Conservation (phyloP, 805 yeast genomes). For the Candida ovalis region DNA sequence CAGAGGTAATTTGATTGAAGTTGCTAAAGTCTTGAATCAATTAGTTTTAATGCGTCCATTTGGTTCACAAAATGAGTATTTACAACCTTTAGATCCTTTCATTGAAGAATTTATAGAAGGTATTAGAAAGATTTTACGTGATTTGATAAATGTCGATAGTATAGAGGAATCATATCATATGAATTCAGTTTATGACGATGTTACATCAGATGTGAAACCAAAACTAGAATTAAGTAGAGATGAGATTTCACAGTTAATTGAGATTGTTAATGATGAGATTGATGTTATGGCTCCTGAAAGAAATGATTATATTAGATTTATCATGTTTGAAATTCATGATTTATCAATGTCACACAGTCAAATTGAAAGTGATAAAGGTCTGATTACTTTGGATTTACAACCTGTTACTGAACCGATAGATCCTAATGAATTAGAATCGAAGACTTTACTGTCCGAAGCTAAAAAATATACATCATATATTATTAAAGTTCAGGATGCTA, state of each 20-base stretch:
- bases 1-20: conserved; percentile 49
- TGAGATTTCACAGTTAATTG: conserved; percentile 43
- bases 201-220: conserved; percentile 47
- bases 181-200: conserved; percentile 61
- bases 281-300: conserved; percentile 42
- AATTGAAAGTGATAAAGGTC: conserved; percentile 15
- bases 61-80: conserved; percentile 53
- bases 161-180: conserved; percentile 58
- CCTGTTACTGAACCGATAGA: conserved; percentile 30
- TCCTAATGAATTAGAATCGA: conserved; percentile 37
- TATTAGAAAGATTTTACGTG: conserved; percentile 41
- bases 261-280: conserved; percentile 38
- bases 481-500: conserved; percentile 76
- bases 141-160: conserved; percentile 50
- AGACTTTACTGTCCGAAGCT: conserved; percentile 62
- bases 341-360: conserved; percentile 16
- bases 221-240: conserved; percentile 39
- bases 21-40: conserved; percentile 60
- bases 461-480: conserved; percentile 81
- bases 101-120: conserved; percentile 48
- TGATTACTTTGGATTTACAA: conserved; percentile 16
- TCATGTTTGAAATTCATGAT: conserved; percentile 21
- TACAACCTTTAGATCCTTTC: conserved; percentile 79
- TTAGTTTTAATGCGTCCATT: conserved; percentile 67
- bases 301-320: conserved; percentile 41